phyloP scores from a whole-genome alignment of 2,329 filamentous ascomycete species.

The Cordyceps javanica region DNA sequence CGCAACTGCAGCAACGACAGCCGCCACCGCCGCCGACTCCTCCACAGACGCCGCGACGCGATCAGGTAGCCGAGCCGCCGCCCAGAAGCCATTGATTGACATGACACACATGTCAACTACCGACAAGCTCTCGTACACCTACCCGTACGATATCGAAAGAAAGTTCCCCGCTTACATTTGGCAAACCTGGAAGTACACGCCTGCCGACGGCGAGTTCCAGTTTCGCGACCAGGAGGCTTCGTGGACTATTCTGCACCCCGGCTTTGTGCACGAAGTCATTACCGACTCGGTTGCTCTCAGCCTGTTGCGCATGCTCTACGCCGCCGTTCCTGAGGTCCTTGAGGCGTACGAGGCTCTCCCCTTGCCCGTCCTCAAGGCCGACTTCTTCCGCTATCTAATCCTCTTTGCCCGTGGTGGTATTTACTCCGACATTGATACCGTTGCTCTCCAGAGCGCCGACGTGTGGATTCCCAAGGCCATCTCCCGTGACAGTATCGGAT shows the following conservation, averaged over 20 bases:
- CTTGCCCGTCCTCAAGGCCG: slow-evolving; percentile 68
- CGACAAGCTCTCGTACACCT: slow-evolving; percentile 86
- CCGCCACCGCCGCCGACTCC: slow-evolving; percentile 17
- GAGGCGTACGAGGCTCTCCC: slow-evolving; percentile 71
- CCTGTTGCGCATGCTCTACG: slow-evolving; percentile 80
- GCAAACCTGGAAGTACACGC: slow-evolving; percentile 96
- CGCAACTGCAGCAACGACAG: slow-evolving; percentile 17
- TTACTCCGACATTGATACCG: slow-evolving; percentile 91
- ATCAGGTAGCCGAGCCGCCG: slow-evolving; percentile 30
- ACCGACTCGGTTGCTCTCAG: slow-evolving; percentile 82
- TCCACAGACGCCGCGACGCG: slow-evolving; percentile 15
- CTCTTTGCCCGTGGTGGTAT: slow-evolving; percentile 55
- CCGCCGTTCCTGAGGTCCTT: slow-evolving; percentile 69
- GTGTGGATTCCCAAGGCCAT: slow-evolving; percentile 83
- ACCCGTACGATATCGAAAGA: slow-evolving; percentile 79
- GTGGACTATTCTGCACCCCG: slow-evolving; percentile 82
- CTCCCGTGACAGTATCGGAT: slow-evolving; percentile 69
- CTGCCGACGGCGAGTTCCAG: slow-evolving; percentile 67
- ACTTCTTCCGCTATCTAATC: slow-evolving; percentile 73
- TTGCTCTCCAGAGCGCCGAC: slow-evolving; percentile 71
- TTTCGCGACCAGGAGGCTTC: slow-evolving; percentile 82
- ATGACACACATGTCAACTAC: slow-evolving; percentile 64
- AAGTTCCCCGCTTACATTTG: slow-evolving; percentile 98
- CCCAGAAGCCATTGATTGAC: slow-evolving; percentile 62
- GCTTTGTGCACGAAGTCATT: slow-evolving; percentile 93